Evolutionary conservation across 306 rosid genomes (phyloP).

Genomic region (Gastrolobium villosum): DNA sequence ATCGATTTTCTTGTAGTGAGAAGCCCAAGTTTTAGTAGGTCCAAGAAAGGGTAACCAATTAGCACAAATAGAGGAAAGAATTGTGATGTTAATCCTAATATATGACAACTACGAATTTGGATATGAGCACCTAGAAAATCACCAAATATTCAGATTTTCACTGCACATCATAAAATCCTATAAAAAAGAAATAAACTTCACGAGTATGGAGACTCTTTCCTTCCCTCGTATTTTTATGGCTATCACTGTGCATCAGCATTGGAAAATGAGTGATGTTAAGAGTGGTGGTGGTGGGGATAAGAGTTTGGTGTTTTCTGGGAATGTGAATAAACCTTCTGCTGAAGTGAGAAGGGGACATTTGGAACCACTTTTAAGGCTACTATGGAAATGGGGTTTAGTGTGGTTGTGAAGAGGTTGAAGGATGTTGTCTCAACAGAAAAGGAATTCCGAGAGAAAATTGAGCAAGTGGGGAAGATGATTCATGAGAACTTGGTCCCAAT

Average conservation of each 20-base stretch:
- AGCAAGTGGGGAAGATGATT: constrained; percentile 71
- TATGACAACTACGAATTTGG: too few species aligned
- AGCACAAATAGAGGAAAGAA: too few species aligned
- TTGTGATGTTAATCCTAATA: too few species aligned
- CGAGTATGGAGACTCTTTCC: too few species aligned
- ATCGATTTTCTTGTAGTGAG: too few species aligned
- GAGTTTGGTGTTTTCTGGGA: constrained; percentile 77
- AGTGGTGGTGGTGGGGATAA: constrained; percentile 44
- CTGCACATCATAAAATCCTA: too few species aligned
- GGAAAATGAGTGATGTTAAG: constrained; percentile 43
- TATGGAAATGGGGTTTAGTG: constrained; percentile 64
- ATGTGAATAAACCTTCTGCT: constrained; percentile 73
- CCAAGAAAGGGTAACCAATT: too few species aligned
- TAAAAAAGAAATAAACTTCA: too few species aligned
- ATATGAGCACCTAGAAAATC: too few species aligned
- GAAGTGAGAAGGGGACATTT: constrained; percentile 90
- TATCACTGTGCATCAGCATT: not conserved
- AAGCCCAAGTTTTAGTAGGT: too few species aligned
- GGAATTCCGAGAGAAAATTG: constrained; percentile 80
- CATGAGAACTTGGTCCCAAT: constrained; percentile 84
- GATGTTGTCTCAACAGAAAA: constrained; percentile 70
- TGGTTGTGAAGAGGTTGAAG: constrained; percentile 94
- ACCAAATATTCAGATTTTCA: too few species aligned
- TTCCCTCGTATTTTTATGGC: too few species aligned
- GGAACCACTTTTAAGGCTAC: constrained; percentile 94